phyloP scores from a whole-genome alignment of 768 basidiomycete species.

The Inosperma sp. region DNA sequence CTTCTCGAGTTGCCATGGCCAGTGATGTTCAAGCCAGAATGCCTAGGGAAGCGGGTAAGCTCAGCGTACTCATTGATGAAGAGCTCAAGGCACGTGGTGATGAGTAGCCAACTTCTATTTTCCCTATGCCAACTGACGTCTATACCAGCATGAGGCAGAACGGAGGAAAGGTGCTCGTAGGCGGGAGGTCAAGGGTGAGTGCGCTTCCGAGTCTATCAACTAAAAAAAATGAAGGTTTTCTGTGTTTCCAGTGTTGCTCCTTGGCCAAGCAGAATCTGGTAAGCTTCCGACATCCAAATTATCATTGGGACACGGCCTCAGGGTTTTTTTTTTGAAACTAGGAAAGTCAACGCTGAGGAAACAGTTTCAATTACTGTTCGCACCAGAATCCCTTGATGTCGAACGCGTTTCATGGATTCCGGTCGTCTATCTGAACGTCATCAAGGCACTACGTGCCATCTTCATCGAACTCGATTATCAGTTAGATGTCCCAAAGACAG shows the following conservation, averaged over 20 bases:
- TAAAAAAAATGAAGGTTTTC: slow-evolving; percentile 3
- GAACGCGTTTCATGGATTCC: slow-evolving; percentile 75
- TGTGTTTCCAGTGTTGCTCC: slow-evolving; percentile 52
- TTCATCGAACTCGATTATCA: slow-evolving; percentile 67
- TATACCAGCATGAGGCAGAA: slow-evolving; percentile 43
- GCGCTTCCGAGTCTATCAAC: background rate
- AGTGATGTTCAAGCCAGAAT: too few relatives aligned
- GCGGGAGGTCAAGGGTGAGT: slow-evolving; percentile 47
- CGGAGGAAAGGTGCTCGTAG: slow-evolving; percentile 40
- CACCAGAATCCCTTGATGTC: slow-evolving; percentile 61
- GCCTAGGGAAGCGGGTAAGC: too few relatives aligned
- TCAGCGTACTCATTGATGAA: slow-evolving; percentile 2
- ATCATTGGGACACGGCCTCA: background rate
- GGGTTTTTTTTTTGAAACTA: slow-evolving; percentile 8
- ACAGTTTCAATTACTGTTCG: slow-evolving; percentile 79
- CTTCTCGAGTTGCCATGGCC: too few relatives aligned
- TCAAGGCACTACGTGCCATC: slow-evolving; percentile 73
- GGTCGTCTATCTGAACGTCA: slow-evolving; percentile 79
- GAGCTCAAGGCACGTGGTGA: background rate
- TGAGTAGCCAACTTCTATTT: too few relatives aligned
- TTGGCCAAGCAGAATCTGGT: slow-evolving; percentile 75
- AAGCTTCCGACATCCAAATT: slow-evolving; percentile 2
- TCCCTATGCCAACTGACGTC: background rate
- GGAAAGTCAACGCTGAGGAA: slow-evolving; percentile 84
- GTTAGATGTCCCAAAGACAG: slow-evolving; percentile 30